Base-by-base conservation (phyloP, 1,284 basidiomycete genomes). In the Apiotrichum porosum region DNA sequence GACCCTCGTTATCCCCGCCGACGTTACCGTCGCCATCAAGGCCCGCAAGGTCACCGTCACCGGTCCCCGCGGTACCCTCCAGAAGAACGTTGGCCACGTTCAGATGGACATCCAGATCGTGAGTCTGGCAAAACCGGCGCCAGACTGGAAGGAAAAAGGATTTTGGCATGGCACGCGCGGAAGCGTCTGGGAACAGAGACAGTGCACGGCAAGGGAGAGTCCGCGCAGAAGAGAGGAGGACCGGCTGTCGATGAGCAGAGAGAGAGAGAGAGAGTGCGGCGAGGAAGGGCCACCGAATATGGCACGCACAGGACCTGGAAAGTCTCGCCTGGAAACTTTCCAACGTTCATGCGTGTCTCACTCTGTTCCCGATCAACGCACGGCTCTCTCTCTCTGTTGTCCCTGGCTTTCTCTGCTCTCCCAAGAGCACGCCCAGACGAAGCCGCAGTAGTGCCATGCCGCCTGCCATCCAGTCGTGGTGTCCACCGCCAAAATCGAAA, bases 81-180 rank as follows among this genome's bases (percentile, higher is more conserved):
- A 79, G 61, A 97, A 97, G 83, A 86, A 86, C 68, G 83, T 93
- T 73, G 86, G 88, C 61, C 92, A 97, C 80, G 83, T 94, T 66
- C 83, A 92, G 79, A 93, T 97, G 88, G 93, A 97, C 78, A 88
- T 97, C 74, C 84, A 88, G 70, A 75, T 94, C 45, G 73, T 88
- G 64, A 78, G 79, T 78, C 47, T 21, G 24, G 28, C 9, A 3
- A 12, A 36, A 43, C 19, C 31, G 31, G 37, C 33, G 34, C 19
- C 31, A 21, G 30, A 35, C 9, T 14, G 41, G 22, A 24, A 41
- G 18, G 39, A 36, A 15, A 35, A n/a, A 32, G 48, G 42, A 40
- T 15, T n/a, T n/a, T n/a, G n/a, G n/a, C n/a, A n/a, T n/a, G 28
- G 33, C 10, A 23, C 26, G 31, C 35, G 22, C 22, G 17, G 26